Conservation (phyloP, 2,329 filamentous ascomycete species). For the Verticillium tricorpus region DNA sequence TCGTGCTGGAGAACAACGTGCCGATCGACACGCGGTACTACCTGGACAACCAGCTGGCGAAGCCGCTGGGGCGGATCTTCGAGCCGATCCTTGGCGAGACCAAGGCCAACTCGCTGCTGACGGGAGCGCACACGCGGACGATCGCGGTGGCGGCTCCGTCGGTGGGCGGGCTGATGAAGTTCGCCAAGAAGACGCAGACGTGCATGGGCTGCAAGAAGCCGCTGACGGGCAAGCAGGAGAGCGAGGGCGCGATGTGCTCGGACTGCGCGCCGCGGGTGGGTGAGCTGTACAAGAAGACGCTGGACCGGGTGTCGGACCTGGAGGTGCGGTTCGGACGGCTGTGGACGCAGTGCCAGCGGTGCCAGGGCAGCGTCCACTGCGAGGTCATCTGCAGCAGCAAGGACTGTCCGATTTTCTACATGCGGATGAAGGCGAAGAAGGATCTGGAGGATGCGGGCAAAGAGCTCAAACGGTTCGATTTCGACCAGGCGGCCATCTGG, state of each 20-base stretch:
- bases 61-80: constrained; percentile 91
- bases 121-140: constrained; percentile 89
- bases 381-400: constrained; percentile 96
- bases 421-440: constrained; percentile 99
- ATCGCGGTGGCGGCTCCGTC: constrained; percentile 90
- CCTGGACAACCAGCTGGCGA: constrained; percentile 95
- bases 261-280: constrained; percentile 81
- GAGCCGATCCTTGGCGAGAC: constrained; percentile 95
- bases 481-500: constrained; percentile 67
- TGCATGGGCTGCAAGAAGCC: constrained; percentile 99
- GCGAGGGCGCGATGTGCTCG: constrained; percentile 78
- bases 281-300: constrained; percentile 88
- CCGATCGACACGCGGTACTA: constrained; percentile 99
- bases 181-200: constrained; percentile 94
- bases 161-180: constrained; percentile 95
- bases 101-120: constrained; percentile 79
- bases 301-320: constrained; percentile 84
- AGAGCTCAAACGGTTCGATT: constrained; percentile 85
- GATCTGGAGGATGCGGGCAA: constrained; percentile 93
- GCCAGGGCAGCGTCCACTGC: constrained; percentile 95
- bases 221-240: constrained; percentile 72
- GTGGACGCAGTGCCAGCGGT: constrained; percentile 98
- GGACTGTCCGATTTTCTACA: constrained; percentile 99
- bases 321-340: constrained; percentile 88
- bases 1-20: constrained; percentile 93